Conservation (phyloP, 495 filamentous ascomycete genomes). For the Neurospora sp. region DNA sequence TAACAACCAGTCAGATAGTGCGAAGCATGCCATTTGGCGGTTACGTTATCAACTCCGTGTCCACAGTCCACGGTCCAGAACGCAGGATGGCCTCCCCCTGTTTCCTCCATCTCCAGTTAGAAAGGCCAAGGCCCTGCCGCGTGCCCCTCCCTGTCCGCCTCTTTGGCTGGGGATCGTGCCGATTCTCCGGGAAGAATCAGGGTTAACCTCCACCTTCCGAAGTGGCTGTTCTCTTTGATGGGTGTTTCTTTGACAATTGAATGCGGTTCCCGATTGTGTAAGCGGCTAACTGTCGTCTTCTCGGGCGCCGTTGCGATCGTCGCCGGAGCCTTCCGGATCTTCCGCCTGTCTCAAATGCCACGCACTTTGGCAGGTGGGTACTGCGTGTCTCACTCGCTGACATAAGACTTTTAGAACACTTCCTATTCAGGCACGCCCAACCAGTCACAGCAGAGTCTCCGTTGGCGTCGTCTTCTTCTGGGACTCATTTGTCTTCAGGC, state of each 20-base stretch:
- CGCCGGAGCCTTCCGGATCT: neutral
- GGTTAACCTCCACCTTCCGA: neutral
- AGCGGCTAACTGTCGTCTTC: neutral
- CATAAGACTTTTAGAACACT: neutral
- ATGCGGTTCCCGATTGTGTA: neutral
- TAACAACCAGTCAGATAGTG: neutral
- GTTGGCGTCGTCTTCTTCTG: neutral
- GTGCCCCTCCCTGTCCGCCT: neutral
- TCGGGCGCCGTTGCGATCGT: neutral
- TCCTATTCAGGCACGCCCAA: neutral
- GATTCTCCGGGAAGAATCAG: neutral
- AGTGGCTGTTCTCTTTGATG: neutral
- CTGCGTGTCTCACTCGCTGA: neutral
- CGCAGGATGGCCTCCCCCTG: neutral
- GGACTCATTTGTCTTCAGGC: conserved; percentile 7
- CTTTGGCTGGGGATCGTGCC: neutral
- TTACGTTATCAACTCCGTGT: neutral
- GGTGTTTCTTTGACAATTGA: neutral
- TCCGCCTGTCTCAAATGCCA: neutral
- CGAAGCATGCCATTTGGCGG: neutral
- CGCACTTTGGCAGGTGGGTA: neutral
- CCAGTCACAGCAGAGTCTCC: neutral
- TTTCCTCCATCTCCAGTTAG: neutral
- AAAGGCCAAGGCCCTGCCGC: neutral
- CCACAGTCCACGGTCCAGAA: neutral